Conservation (phyloP, 1,284 basidiomycete species). For the Termitomyces sp. region DNA sequence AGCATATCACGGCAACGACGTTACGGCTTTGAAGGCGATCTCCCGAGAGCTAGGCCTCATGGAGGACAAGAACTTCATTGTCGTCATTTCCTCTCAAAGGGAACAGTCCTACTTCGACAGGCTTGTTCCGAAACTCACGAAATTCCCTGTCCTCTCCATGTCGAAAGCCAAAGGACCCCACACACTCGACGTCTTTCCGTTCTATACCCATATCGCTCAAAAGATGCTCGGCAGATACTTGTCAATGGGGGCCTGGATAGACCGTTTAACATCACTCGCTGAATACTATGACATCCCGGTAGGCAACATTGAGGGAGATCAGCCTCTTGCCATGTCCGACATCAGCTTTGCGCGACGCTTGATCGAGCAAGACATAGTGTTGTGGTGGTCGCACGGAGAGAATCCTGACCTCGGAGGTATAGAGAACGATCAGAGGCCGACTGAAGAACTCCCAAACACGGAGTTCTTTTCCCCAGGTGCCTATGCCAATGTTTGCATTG, state of each 20-base stretch:
- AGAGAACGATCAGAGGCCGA: constrained; percentile 79
- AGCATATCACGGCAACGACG: constrained; percentile 77
- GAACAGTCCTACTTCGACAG: constrained; percentile 83
- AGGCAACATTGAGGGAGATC: constrained; percentile 88
- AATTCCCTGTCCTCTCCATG: constrained; percentile 89
- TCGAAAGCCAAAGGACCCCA: constrained; percentile 72
- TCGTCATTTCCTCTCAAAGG: constrained; percentile 85
- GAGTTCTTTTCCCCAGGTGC: constrained; percentile 86
- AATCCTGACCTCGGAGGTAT: constrained; percentile 93
- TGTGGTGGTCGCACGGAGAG: constrained; percentile 95
- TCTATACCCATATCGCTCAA: constrained; percentile 66
- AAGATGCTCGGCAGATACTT: constrained; percentile 88
- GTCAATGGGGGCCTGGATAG: constrained; percentile 74
- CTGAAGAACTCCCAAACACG: constrained; percentile 79
- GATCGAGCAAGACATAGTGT: constrained; percentile 81
- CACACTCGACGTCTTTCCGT: constrained; percentile 71
- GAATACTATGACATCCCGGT: constrained; percentile 92
- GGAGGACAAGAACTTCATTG: constrained; percentile 66
- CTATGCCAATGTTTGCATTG: constrained; percentile 91
- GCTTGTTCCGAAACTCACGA: constrained; percentile 65
- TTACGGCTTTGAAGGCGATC: constrained; percentile 80
- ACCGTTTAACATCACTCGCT: constrained; percentile 77
- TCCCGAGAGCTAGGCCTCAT: constrained; percentile 80
- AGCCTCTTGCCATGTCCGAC: constrained; percentile 84
- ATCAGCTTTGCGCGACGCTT: constrained; percentile 88